Evolutionary conservation across 257 asterid genomes (phyloP), one percentile per base, ranked within the genome.

Genomic region (Handroanthus guayacan): DNA sequence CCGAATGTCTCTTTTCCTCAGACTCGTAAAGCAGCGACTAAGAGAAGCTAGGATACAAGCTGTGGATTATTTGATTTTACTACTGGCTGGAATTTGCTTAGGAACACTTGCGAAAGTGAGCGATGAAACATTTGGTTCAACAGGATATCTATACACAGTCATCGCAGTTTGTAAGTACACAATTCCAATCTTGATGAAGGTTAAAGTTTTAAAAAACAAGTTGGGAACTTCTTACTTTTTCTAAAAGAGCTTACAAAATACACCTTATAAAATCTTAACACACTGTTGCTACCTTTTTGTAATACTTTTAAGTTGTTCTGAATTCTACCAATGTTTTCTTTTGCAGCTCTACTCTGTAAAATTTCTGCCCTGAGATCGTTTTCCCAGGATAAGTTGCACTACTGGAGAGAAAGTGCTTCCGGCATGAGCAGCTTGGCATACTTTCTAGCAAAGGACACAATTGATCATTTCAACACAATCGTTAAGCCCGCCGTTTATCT

Each of bases 361-460:
- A 95, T 95, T 74, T 82, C 95, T 9, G 99, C 99, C n/a, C 76
- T 95, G 87, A 95, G 99, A 84, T 86, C 98, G 1, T 95, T 95
- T 83, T 87, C 97, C 68, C 76, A 82, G 76, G 97, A 95, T 82
- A 95, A 95, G 85, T 79, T 95, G 81, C 98, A 95, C 82, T 95
- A 93, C 85, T 91, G 97, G 98, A 88, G 99, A 86, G 98, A 95
- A 73, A 93, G 99, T 55, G 89, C 91, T 75, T 89, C 97, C 3
- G 99, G 98, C 73, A 95, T 93, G 89, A 93, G 99, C 93, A 89
- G 99, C 88, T 75, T 89, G 89, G 99, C 99, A 4, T 91, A 91
- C 86, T 95, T 95, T 80, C 84, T 91, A 25, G 89, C 97, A 7
- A 95, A 95, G 89, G 98, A 95, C 87, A 86, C 98, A 13, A 52